A percentile compares a stretch with the other conserved stretches of the same genome.
phyloP scores from a whole-genome alignment of 345 rosid species.

The Eucalyptus curtisii region DNA sequence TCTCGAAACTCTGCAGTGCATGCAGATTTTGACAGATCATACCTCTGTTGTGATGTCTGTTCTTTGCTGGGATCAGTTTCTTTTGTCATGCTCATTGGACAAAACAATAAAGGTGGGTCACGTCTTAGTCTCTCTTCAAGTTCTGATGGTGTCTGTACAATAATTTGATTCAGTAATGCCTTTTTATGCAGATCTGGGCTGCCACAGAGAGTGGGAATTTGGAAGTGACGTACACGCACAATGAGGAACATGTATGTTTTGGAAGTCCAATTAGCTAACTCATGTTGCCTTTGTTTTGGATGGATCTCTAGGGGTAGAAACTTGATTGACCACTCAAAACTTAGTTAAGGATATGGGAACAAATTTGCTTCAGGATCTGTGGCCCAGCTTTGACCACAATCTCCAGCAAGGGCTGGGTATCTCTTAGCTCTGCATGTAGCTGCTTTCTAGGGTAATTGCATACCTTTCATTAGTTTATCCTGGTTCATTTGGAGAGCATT shows the following conservation, averaged over 20 bases:
- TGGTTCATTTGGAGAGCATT: not conserved
- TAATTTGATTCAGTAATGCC: not conserved
- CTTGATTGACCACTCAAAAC: not conserved
- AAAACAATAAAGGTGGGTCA: conserved; percentile 65
- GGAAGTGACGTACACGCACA: conserved; percentile 90
- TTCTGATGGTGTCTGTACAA: not conserved
- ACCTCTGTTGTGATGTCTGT: conserved; percentile 87
- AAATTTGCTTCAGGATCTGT: not conserved
- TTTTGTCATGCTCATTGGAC: conserved; percentile 90
- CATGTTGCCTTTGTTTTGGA: not conserved
- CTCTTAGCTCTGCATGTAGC: not conserved
- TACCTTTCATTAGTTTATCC: not conserved
- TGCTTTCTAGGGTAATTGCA: not conserved
- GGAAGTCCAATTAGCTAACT: not conserved
- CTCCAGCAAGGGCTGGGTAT: not conserved
- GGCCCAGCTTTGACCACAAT: not conserved
- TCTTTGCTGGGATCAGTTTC: conserved; percentile 99
- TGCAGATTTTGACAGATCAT: conserved; percentile 75
- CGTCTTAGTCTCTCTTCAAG: not conserved
- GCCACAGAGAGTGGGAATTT: conserved; percentile 83
- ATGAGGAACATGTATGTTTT: conserved; percentile 68
- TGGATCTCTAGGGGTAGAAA: not conserved
- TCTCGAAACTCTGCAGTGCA: conserved; percentile 79
- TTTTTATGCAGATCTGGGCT: conserved; percentile 66
- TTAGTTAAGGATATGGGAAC: not conserved